Evolutionary conservation across 2,329 filamentous ascomycete genomes (phyloP).

Genomic region (Fusarium mangiferae): DNA sequence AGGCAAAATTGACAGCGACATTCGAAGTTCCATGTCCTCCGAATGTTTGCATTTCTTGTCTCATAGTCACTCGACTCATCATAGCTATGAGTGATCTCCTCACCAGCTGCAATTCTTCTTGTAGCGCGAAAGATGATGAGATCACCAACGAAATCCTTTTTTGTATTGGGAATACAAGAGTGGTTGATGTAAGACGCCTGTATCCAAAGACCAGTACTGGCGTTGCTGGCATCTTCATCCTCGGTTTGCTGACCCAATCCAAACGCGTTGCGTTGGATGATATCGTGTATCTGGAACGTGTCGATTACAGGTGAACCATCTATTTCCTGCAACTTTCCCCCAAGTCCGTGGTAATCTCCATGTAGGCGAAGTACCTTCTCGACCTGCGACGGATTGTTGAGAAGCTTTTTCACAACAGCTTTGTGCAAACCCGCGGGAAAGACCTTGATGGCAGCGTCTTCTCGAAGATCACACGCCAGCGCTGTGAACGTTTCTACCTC

Average conservation of each 20-base stretch:
- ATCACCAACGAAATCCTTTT: conserved; percentile 53
- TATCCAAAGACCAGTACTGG: conserved; percentile 53
- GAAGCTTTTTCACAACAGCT: conserved; percentile 39
- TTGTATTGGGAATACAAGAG: conserved; percentile 51
- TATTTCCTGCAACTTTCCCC: conserved; percentile 36
- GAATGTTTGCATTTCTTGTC: conserved; percentile 27
- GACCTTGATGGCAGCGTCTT: conserved; percentile 43
- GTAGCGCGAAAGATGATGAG: conserved; percentile 52
- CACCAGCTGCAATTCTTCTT: conserved; percentile 45
- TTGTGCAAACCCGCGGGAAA: conserved; percentile 48
- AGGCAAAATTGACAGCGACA: conserved; percentile 51
- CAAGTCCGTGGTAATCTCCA: conserved; percentile 44
- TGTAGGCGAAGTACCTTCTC: conserved; percentile 37
- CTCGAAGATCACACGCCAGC: conserved; percentile 47
- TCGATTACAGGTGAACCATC: conserved; percentile 42
- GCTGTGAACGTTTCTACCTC: conserved; percentile 45
- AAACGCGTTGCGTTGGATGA: conserved; percentile 49
- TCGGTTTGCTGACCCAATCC: conserved; percentile 44
- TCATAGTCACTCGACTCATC: conserved; percentile 44
- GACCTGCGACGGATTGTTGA: conserved; percentile 44
- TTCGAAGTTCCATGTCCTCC: conserved; percentile 51
- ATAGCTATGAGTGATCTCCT: conserved; percentile 50
- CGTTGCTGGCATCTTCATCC: conserved; percentile 44
- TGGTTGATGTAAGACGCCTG: conserved; percentile 56
- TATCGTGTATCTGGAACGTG: conserved; percentile 48